Percentiles rank a stretch among this genome's conserved stretches.
phyloP scores from a whole-genome alignment of 208 protist genomes.

The Trypanosoma melophagium region DNA sequence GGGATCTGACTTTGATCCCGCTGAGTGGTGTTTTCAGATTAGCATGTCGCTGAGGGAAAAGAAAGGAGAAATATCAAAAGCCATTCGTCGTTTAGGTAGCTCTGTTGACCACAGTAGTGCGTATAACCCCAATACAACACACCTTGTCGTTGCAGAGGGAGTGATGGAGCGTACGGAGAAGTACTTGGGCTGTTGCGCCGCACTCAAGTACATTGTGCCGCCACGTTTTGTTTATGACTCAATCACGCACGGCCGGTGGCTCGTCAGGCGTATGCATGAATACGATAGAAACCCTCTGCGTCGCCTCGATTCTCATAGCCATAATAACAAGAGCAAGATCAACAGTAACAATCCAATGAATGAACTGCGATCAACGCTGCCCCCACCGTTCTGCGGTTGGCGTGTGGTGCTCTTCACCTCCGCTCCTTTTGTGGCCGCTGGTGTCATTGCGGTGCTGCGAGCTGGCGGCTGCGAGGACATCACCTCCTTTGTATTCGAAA shows the following conservation, averaged over 20 bases:
- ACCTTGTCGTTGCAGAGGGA: slow-evolving; percentile 63
- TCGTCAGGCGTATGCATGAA: slow-evolving; percentile 41
- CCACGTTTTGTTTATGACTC: slow-evolving; percentile 72
- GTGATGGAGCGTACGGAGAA: slow-evolving; percentile 78
- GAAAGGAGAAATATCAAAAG: slow-evolving; percentile 39
- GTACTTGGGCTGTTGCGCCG: slow-evolving; percentile 71
- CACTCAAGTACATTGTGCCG: slow-evolving; percentile 55
- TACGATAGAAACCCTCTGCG: slow-evolving; percentile 68
- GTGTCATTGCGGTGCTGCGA: slow-evolving; percentile 45
- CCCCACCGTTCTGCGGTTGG: slow-evolving; percentile 47
- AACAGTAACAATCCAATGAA: too few relatives aligned
- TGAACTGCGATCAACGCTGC: not conserved
- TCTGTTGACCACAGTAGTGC: slow-evolving; percentile 40
- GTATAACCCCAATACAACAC: slow-evolving; percentile 46
- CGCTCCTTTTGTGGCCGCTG: slow-evolving; percentile 33
- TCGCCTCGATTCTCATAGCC: not conserved
- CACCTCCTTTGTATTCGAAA: slow-evolving; percentile 34
- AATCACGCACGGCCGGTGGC: slow-evolving; percentile 52
- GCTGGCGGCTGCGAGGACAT: slow-evolving; percentile 56
- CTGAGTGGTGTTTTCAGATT: slow-evolving; percentile 61
- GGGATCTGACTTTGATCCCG: not conserved
- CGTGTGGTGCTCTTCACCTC: slow-evolving; percentile 59
- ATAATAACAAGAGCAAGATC: too few relatives aligned
- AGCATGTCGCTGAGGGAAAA: slow-evolving; percentile 51
- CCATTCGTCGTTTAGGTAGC: slow-evolving; percentile 45